Evolutionary conservation across 306 rosid genomes (phyloP).

Genomic region (Psophocarpus tetragonolobus): DNA sequence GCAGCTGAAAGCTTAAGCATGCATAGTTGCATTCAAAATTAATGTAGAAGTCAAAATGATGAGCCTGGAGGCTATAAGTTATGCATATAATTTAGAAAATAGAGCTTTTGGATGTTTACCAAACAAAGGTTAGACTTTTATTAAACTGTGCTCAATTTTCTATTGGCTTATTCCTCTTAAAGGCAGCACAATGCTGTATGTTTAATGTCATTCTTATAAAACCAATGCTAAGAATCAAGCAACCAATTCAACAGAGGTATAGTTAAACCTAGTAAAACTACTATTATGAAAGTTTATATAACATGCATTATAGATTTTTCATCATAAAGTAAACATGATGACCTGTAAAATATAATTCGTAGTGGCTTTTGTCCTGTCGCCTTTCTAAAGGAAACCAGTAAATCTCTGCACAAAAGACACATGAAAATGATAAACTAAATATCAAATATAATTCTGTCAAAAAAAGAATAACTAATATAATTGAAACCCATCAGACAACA

Average conservation of each 20-base stretch:
- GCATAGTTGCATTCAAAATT: neutral
- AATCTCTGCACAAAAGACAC: slow-evolving; percentile 56
- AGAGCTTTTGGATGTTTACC: neutral
- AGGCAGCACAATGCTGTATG: neutral
- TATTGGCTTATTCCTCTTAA: neutral
- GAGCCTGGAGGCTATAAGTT: neutral
- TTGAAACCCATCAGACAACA: slow-evolving; percentile 13
- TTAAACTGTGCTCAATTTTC: neutral
- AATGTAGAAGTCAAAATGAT: neutral
- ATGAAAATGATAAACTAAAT: slow-evolving; percentile 13
- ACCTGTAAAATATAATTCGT: slow-evolving; percentile 93
- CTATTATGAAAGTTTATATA: neutral
- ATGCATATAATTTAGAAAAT: neutral
- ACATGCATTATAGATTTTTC: neutral
- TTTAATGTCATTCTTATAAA: neutral
- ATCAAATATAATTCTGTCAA: too few species aligned
- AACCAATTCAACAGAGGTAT: neutral
- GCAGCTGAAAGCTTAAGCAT: neutral
- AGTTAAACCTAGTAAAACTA: neutral
- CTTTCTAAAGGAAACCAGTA: slow-evolving; percentile 80
- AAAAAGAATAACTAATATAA: slow-evolving; percentile 22
- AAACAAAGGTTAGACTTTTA: neutral
- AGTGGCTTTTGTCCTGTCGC: slow-evolving; percentile 95
- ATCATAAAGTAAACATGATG: slow-evolving; percentile 16
- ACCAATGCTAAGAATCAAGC: neutral